Percentiles rank a stretch among this genome's conserved stretches.
phyloP scores from a whole-genome alignment of 768 basidiomycete genomes.

The Boletus barrowsii region DNA sequence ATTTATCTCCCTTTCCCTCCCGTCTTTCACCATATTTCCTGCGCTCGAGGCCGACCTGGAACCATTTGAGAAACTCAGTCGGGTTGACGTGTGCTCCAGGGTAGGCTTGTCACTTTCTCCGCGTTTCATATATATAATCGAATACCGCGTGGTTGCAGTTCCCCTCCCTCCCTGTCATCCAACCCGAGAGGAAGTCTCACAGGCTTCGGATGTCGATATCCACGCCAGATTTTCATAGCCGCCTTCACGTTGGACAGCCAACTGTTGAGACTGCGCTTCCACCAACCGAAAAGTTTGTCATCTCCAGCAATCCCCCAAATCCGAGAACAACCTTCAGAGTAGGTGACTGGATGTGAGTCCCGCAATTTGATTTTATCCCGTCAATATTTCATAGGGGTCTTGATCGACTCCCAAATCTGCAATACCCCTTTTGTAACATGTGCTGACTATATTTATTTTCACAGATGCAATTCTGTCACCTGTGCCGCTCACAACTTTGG shows the following conservation, averaged over 20 bases:
- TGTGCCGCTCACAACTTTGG: slow-evolving; percentile 86
- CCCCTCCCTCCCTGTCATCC: slow-evolving; percentile 23
- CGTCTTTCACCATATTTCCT: slow-evolving; percentile 45
- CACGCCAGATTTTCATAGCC: slow-evolving; percentile 31
- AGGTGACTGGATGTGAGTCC: slow-evolving; percentile 73
- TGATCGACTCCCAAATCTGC: slow-evolving; percentile 14
- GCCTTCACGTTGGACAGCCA: slow-evolving; percentile 9
- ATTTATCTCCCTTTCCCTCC: slow-evolving; percentile 50
- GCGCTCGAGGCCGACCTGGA: slow-evolving; percentile 64
- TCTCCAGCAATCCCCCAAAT: slow-evolving; percentile 72
- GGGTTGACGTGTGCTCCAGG: slow-evolving; percentile 36
- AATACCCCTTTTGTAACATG: background rate
- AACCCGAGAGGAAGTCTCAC: slow-evolving; percentile 14
- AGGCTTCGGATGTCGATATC: slow-evolving; percentile 35
- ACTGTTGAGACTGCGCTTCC: background rate
- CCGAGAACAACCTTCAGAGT: slow-evolving; percentile 62
- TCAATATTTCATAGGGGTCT: slow-evolving; percentile 11
- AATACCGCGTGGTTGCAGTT: slow-evolving; percentile 3
- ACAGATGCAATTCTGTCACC: slow-evolving; percentile 61
- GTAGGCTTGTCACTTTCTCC: slow-evolving; percentile 6
- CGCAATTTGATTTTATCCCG: slow-evolving; percentile 18
- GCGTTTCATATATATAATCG: background rate
- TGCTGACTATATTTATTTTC: slow-evolving; percentile 4
- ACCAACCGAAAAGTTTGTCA: slow-evolving; percentile 42
- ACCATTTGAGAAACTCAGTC: slow-evolving; percentile 54